These are phyloP conservation scores for Fimicolochytrium jonesii DNA, from an alignment of 192 early-diverging fungal species.

Conservation along the genomic window DNA sequence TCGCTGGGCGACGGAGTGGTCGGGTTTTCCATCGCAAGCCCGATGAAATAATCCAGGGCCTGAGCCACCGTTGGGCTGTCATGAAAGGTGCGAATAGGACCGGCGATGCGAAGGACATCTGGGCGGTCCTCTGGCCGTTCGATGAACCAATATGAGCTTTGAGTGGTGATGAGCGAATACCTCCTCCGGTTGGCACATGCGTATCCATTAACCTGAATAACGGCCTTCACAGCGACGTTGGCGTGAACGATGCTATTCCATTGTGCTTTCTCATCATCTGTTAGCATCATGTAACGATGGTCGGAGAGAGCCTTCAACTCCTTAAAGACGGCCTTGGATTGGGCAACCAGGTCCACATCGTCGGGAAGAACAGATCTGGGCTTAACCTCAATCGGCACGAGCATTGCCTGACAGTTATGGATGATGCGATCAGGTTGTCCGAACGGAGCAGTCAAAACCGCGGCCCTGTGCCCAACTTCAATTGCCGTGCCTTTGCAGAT, in stretches of 20 bases:
- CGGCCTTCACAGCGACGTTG: neutral
- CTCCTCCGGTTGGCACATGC: slow-evolving; percentile 2
- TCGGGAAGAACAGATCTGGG: neutral
- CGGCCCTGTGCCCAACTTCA: neutral
- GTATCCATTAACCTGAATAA: slow-evolving; percentile 10
- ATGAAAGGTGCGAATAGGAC: neutral
- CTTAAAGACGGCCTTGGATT: neutral
- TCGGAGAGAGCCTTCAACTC: neutral
- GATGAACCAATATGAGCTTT: slow-evolving; percentile 2
- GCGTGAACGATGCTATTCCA: neutral
- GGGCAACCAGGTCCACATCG: neutral
- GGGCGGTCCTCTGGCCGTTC: slow-evolving; percentile 1
- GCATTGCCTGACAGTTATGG: neutral
- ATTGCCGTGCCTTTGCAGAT: neutral
- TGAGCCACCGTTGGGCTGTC: neutral
- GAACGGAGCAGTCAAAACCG: neutral
- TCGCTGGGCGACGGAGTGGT: slow-evolving; percentile 6
- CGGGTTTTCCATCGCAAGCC: neutral
- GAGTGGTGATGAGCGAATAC: slow-evolving; percentile 4
- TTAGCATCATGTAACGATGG: neutral
- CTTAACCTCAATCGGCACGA: slow-evolving; percentile 10
- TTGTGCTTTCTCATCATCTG: neutral
- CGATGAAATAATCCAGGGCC: neutral
- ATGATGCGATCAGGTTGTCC: slow-evolving; percentile 11
- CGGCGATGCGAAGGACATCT: neutral